Evolutionary conservation across 1,139 yeast species (phyloP), one percentile per base, ranked within the genome.

Genomic region (Lodderomyces margitis): DNA sequence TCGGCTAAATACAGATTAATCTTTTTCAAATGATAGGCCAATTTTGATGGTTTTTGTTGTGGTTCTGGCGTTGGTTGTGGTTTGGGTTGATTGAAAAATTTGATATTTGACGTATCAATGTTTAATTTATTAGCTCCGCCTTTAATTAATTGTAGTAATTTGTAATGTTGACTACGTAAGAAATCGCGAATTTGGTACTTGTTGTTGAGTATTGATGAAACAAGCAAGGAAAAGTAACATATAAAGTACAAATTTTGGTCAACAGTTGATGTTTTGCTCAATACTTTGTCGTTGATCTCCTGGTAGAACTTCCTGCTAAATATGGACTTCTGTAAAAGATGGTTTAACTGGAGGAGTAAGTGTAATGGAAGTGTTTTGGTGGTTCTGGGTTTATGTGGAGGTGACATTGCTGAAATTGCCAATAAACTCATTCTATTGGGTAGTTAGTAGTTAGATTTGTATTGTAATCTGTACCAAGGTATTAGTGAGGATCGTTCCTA

Each of bases 1-100:
- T 78, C 83, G 2, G 81, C 62, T 4, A 78, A 47, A 50, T 78
- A 78, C 1, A 69, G 58, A 9, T 78, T 74, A 20, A 78, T 58
- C 1, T 58, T 52, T 46, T 67, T 66, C 43, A 76, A 59, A 50
- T 71, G 74, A 1, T 56, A 59, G 0, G 77, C 75, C 33, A 67
- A 51, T 14, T 55, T 50, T 19, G 70, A 61, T 21, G 42, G 40
- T 21, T 38, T 38, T 30, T 31, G 35, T 17, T 31, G 33, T 17
- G 31, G 32, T 25, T 38, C 35, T 21, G 40, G 34, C 11, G 28
- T 23, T 17, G 34, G 24, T 24, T 55, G 39, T 7, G 39, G 39
- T 19, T 34, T 19, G 1, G 39, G 9, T 16, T 37, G 38, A 23
- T 34, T 40, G 24, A 44, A 35, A 21, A 40, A n/a, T 24, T 32